Percentiles rank a stretch among this genome's conserved stretches.
Conservation (phyloP, 768 basidiomycete genomes). For the Tylopilus plumbeoviolaceoides region DNA sequence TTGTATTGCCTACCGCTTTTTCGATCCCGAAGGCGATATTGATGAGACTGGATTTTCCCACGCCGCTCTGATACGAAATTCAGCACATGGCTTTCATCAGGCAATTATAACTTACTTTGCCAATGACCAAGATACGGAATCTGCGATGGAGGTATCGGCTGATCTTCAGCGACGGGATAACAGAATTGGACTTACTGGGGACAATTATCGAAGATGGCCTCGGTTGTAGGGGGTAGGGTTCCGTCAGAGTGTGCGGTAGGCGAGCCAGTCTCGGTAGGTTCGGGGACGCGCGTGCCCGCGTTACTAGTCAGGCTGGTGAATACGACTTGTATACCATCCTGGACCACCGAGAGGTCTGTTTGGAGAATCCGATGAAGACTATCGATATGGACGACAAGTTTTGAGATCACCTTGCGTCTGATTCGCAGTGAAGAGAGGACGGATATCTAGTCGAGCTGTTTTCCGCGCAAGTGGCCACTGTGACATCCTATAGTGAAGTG, state of each 20-base stretch:
- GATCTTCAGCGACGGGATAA: background rate
- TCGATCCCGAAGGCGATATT: background rate
- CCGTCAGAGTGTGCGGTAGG: background rate
- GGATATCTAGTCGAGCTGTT: background rate
- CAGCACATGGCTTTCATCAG: background rate
- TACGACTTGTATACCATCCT: background rate
- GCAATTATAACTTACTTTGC: background rate
- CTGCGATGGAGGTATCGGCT: background rate
- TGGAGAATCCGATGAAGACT: background rate
- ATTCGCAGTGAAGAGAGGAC: background rate
- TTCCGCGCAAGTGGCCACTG: background rate
- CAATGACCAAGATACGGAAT: slow-evolving; percentile 4
- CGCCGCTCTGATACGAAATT: background rate
- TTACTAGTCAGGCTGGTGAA: background rate
- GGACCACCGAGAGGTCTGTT: background rate
- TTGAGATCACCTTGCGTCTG: background rate
- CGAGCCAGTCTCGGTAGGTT: background rate
- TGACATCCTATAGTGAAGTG: background rate
- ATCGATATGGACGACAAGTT: background rate
- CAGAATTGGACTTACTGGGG: background rate
- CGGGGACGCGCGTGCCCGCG: no score
- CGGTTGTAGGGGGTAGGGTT: background rate
- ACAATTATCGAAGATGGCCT: background rate
- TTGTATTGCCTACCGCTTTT: background rate
- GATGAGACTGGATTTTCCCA: slow-evolving; percentile 1